Evolutionary conservation across 2,329 filamentous ascomycete genomes (phyloP).

Genomic region (Talaromyces sp.): DNA sequence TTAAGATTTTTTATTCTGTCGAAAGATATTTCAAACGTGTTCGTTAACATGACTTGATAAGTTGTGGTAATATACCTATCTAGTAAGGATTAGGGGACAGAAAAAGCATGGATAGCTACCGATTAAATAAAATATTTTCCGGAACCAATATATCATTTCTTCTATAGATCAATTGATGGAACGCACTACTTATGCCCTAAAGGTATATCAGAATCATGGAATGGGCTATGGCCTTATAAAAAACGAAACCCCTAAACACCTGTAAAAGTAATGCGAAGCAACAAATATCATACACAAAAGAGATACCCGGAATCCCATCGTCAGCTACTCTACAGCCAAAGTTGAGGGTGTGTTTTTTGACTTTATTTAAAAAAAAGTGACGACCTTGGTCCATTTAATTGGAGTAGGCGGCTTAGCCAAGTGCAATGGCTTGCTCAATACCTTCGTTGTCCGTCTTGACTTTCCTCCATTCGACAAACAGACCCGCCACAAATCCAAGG

Average conservation of each 20-base stretch:
- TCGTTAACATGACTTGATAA: background rate
- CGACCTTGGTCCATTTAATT: background rate
- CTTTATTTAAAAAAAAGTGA: background rate
- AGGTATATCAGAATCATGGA: background rate
- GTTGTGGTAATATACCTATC: background rate
- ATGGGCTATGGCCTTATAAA: background rate
- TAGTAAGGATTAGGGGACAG: background rate
- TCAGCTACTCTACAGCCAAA: background rate
- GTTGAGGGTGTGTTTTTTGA: background rate
- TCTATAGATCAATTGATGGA: background rate
- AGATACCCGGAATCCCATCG: background rate
- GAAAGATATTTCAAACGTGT: background rate
- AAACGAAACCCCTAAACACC: background rate
- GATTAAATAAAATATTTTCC: background rate
- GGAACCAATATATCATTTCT: background rate
- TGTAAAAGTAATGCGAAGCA: background rate
- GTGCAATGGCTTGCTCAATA: background rate
- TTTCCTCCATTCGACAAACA: slow-evolving; percentile 12
- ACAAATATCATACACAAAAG: background rate
- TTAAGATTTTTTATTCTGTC: background rate
- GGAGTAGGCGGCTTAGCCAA: background rate
- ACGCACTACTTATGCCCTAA: background rate
- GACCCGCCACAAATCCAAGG: slow-evolving; percentile 1
- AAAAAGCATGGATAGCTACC: background rate
- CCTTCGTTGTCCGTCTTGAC: slow-evolving; percentile 5